phyloP scores from a whole-genome alignment of 2,329 filamentous ascomycete species.

The Hirsutella minnesotensis region DNA sequence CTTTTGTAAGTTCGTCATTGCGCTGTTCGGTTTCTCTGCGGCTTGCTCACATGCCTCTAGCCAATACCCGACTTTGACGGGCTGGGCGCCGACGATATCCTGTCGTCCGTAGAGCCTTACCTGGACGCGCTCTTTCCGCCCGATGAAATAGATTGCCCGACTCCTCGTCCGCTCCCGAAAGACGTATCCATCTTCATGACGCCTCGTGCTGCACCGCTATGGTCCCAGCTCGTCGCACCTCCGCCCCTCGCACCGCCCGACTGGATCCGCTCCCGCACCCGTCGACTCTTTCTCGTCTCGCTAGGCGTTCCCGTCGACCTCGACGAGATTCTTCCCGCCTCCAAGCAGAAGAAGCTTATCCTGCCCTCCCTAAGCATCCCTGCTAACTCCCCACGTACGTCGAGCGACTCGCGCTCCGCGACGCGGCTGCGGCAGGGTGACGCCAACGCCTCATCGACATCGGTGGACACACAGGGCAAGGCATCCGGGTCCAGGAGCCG shows the following conservation, averaged over 20 bases:
- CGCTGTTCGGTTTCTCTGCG: not conserved
- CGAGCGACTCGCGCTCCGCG: conserved; percentile 38
- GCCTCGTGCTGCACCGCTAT: conserved; percentile 77
- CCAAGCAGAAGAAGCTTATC: conserved; percentile 95
- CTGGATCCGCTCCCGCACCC: conserved; percentile 93
- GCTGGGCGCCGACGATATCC: conserved; percentile 48
- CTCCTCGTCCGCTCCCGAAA: conserved; percentile 37
- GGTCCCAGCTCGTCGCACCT: conserved; percentile 91
- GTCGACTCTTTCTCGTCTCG: conserved; percentile 88
- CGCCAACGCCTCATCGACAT: conserved; percentile 43
- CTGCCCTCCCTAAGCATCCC: conserved; percentile 76
- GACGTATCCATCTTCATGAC: conserved; percentile 65
- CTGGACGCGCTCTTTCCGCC: conserved; percentile 54
- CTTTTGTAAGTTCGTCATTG: conserved; percentile 26
- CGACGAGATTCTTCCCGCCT: conserved; percentile 92
- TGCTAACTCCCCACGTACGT: conserved; percentile 41
- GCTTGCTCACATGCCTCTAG: conserved; percentile 25
- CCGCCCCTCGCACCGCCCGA: conserved; percentile 91
- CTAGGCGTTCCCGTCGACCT: conserved; percentile 92
- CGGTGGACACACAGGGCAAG: conserved; percentile 47
- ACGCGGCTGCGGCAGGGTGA: conserved; percentile 34
- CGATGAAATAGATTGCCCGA: conserved; percentile 38
- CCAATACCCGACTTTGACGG: conserved; percentile 57
- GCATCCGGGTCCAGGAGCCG: conserved; percentile 30
- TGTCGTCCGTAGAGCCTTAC: conserved; percentile 51